These are phyloP conservation scores for Neophaeococcomyces aloes DNA, from an alignment of 2,329 filamentous ascomycete genomes.

Conservation along the genomic window DNA sequence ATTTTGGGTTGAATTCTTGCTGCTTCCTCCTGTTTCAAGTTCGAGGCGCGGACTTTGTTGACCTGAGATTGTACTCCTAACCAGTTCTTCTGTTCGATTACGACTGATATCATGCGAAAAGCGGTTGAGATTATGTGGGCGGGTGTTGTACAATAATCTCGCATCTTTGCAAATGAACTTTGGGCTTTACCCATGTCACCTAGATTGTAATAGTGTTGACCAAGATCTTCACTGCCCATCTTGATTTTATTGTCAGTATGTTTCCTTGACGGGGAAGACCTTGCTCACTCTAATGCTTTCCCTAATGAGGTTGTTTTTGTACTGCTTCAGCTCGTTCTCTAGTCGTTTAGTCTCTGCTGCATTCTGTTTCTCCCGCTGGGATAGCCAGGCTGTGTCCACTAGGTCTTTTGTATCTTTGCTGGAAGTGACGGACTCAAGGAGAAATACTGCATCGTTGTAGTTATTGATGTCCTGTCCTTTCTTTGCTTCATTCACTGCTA, in stretches of 20 bases:
- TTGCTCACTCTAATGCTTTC: constrained; percentile 75
- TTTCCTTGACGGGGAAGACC: background rate
- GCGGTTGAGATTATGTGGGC: constrained; percentile 77
- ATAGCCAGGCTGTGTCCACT: constrained; percentile 65
- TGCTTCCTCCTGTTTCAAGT: constrained; percentile 47
- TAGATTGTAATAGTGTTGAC: constrained; percentile 66
- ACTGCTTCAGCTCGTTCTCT: constrained; percentile 75
- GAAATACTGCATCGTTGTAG: constrained; percentile 60
- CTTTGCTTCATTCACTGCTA: constrained; percentile 67
- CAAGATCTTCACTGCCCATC: constrained; percentile 93
- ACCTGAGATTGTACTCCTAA: constrained; percentile 52
- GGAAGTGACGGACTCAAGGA: constrained; percentile 48
- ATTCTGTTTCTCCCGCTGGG: constrained; percentile 55
- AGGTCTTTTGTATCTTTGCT: constrained; percentile 58
- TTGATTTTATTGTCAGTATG: constrained; percentile 27
- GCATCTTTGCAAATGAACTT: constrained; percentile 76
- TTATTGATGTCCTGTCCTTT: constrained; percentile 58
- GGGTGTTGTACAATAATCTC: constrained; percentile 74
- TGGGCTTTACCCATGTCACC: constrained; percentile 63
- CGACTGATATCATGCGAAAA: constrained; percentile 64
- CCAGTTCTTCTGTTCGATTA: constrained; percentile 71
- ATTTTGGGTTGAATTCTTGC: constrained; percentile 55
- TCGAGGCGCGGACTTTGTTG: constrained; percentile 44
- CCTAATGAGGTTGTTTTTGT: constrained; percentile 95
- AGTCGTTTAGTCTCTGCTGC: constrained; percentile 62